Base-by-base conservation (phyloP, 2,329 filamentous ascomycete genomes). In the Fusarium redolens region DNA sequence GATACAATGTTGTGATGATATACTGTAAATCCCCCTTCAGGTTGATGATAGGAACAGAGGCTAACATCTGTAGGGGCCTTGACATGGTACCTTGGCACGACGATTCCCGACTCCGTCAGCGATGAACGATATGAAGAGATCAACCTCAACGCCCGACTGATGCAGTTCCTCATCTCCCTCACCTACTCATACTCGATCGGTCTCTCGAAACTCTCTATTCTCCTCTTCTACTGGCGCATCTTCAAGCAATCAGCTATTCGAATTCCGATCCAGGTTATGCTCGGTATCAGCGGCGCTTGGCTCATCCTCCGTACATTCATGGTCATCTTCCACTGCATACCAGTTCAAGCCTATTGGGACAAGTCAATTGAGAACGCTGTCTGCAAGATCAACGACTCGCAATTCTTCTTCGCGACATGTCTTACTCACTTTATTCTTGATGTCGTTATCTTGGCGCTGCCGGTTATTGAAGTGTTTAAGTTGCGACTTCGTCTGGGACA, bases 281-380 rank as follows among this genome's bases (percentile, higher is more conserved):
- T 79, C 1, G 70, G n/a, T 3, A 55, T 72, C 7, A 76, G 73
- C 4, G 35, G 60, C 12, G 61, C 75, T 12, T 81, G 80, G 80
- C 66, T 80, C 17, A 70, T 77, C 10, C 61, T 81, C 4, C 68
- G 79, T 4, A 80, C 78, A 0, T 80, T 82, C 38, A 73, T 82
- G 54, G 75, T 77, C 1, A 78, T 79, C 7, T 82, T 83, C 28
- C 79, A 79, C 28, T 83, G 81, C 48, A 41, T 80, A 14, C 82
- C 82, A 0, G 72, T 82, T 3, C 77, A 79, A 7, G 76, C 75
- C 3, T 82, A 80, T 41, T 83, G 81, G 82, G 76, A 80, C 17
- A 72, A 77, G 18, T 62, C 68, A 0, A 77, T 82, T 7, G 41
- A 65, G 13, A 71, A 75, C n/a, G 76, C 73, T 0, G 61, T 63